Conservation (phyloP, 192 early-diverging fungal species). For the Linnemannia exigua region DNA sequence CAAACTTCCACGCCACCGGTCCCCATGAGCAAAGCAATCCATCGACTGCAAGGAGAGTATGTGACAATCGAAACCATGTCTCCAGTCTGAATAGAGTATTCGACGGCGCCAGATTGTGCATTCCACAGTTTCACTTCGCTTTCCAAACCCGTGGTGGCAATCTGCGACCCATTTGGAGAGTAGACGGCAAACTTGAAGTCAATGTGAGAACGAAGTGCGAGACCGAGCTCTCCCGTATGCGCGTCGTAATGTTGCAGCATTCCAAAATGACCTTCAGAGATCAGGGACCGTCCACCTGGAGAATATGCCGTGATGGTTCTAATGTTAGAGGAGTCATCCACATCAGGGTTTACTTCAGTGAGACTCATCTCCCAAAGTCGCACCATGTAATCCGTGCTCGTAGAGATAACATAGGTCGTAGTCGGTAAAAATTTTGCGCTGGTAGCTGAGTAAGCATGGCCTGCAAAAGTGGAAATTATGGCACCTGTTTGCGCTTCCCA, state of each 20-base stretch:
- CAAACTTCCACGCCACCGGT: background rate
- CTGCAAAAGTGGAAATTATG: too few species aligned
- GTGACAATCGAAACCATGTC: background rate
- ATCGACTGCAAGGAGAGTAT: background rate
- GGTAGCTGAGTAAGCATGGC: too few species aligned
- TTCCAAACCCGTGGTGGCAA: background rate
- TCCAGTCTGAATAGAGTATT: background rate
- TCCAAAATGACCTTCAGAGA: background rate
- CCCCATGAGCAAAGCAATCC: background rate
- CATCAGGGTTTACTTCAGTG: background rate
- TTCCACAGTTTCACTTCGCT: background rate
- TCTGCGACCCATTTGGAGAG: background rate
- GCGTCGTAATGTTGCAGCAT: background rate
- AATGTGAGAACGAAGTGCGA: background rate
- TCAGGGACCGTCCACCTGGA: background rate
- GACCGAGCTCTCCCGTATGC: background rate
- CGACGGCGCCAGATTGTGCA: background rate
- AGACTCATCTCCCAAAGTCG: background rate
- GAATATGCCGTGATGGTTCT: too few species aligned
- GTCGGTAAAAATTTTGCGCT: too few species aligned
- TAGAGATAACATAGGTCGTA: too few species aligned
- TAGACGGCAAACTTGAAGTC: background rate
- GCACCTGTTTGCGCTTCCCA: too few species aligned
- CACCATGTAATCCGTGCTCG: background rate
- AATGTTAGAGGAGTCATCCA: background rate